Conservation (phyloP, 1,284 basidiomycete genomes). For the Bjerkandera adusta region DNA sequence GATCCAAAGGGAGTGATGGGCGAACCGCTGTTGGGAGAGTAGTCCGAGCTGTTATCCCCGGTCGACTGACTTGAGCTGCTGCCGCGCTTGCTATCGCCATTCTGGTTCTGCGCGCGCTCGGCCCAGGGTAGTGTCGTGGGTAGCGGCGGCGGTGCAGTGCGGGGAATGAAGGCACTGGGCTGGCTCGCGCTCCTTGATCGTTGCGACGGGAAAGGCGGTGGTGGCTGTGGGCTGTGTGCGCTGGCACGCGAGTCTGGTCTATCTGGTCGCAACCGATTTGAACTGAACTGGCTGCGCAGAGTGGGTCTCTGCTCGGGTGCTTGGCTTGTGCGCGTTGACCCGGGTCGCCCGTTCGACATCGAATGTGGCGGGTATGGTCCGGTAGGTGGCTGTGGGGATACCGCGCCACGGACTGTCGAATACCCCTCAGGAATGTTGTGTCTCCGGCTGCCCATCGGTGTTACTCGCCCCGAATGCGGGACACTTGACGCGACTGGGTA, state of each 20-base stretch:
- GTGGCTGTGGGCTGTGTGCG: slow-evolving; percentile 23
- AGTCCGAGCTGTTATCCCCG: slow-evolving; percentile 67
- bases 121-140: slow-evolving; percentile 53
- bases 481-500: slow-evolving; percentile 52
- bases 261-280: slow-evolving; percentile 59
- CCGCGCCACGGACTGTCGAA: slow-evolving; percentile 20
- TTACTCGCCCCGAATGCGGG: slow-evolving; percentile 63
- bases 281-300: slow-evolving; percentile 71
- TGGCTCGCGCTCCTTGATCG: slow-evolving; percentile 77
- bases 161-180: slow-evolving; percentile 64
- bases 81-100: slow-evolving; percentile 61
- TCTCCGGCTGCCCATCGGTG: slow-evolving; percentile 60
- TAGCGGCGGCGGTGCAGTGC: slow-evolving; percentile 53
- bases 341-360: slow-evolving; percentile 35
- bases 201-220: slow-evolving; percentile 30
- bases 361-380: slow-evolving; percentile 12
- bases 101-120: slow-evolving; percentile 47
- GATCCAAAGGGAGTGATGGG: slow-evolving; percentile 85
- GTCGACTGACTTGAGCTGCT: slow-evolving; percentile 82
- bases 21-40: slow-evolving; percentile 76
- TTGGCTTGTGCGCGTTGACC: slow-evolving; percentile 49
- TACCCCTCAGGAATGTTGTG: slow-evolving; percentile 48
- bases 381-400: slow-evolving; percentile 18
- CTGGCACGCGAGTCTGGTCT: slow-evolving; percentile 23
- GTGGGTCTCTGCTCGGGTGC: slow-evolving; percentile 42